A percentile compares a stretch with the other conserved stretches of the same genome.
phyloP scores from a whole-genome alignment of 108 stramenopile species.

The Schizochytrium sp. region DNA sequence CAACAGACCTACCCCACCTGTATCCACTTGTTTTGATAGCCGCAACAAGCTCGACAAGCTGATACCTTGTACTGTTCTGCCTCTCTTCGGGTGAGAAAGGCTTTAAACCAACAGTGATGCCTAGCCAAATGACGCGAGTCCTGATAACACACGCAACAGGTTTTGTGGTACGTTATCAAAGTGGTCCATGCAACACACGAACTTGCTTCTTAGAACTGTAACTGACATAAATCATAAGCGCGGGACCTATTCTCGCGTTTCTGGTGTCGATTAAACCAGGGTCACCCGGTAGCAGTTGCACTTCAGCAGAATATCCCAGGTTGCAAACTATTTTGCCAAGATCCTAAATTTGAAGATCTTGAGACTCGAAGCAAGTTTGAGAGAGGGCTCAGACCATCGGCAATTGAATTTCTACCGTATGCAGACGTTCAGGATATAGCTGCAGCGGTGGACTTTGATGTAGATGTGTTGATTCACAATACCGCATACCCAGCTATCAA shows the following conservation, averaged over 20 bases:
- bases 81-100: too few species aligned
- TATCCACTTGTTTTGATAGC: too few species aligned
- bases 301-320: background rate
- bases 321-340: constrained; percentile 23
- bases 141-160: constrained; percentile 9
- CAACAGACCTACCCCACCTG: too few species aligned
- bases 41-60: too few species aligned
- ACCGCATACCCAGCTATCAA: constrained; percentile 23
- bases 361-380: background rate
- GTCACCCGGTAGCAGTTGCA: background rate
- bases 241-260: too few species aligned
- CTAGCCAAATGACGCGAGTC: background rate
- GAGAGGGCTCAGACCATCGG: background rate
- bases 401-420: background rate
- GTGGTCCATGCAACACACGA: background rate
- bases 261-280: background rate
- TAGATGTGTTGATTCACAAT: background rate
- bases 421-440: background rate
- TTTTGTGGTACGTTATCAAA: background rate
- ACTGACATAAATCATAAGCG: too few species aligned
- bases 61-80: too few species aligned
- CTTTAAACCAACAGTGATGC: too few species aligned
- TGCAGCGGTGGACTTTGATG: background rate
- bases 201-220: background rate
- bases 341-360: background rate